Evolutionary conservation across 306 rosid species (phyloP), one percentile per base, ranked within the genome.

Genomic region (Canavalia ensiformis): DNA sequence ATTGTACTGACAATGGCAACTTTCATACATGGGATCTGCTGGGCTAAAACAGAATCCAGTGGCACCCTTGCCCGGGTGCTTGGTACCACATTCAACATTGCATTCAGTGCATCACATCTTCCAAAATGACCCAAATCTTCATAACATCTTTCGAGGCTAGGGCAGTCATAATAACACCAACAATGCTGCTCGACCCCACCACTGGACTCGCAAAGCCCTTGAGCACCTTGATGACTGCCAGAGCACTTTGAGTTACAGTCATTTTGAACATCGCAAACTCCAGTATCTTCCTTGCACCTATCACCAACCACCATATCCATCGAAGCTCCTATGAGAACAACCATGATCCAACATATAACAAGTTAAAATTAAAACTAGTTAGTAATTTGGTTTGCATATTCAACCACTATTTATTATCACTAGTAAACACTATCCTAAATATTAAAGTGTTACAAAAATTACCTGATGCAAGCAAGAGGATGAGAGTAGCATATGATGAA

Each of bases 231-330:
- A 64, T 64, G 47, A 35, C 2, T 2, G n/a, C 13, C 13, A 34
- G 46, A 37, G 69, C 69, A 64, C 10, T 37, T 37, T 0, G 5
- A 13, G 10, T 35, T 37, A 64, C 69, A 64, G 5, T 8, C 11
- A 35, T 35, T 2, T 64, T 34, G 12, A 29, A 9, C 30, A 12
- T 35, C 30, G 69, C 69, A 64, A 13, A 13, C 1, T 7, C 69
- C 69, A 8, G 12, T 11, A 64, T 64, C 30, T 5, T 12, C 10
- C 5, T 64, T 37, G 10, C 69, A 64, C 47, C 5, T 64, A 37
- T 64, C 69, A 5, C 69, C 69, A 13, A 37, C 69, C 47, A 64
- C 69, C 47, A 10, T 63, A 13, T 28, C 28, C 68, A 64, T n/a
- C 47, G 37, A 1, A 35, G 5, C 47, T 37, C 49, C 69, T 64